phyloP scores from a whole-genome alignment of 2,329 filamentous ascomycete species.

The Endothia cerciana region DNA sequence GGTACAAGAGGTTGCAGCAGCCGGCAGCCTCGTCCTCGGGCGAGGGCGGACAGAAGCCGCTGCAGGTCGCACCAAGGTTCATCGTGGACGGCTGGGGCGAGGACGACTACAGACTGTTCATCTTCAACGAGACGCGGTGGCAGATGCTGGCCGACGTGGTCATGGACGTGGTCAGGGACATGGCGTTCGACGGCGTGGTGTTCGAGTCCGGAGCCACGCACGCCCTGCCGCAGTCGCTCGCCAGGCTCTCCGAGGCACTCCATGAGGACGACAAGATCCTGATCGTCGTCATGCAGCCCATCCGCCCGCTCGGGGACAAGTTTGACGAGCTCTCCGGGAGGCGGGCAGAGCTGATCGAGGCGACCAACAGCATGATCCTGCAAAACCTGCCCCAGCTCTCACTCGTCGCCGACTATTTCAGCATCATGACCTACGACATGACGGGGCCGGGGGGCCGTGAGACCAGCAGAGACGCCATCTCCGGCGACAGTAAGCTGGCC shows the following conservation, averaged over 20 bases:
- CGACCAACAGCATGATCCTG: conserved; percentile 21
- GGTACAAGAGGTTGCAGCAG: conserved; percentile 26
- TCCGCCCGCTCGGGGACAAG: conserved; percentile 21
- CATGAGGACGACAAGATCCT: conserved; percentile 28
- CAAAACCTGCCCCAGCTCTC: conserved; percentile 28
- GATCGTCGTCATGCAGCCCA: conserved; percentile 32
- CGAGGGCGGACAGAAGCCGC: background rate
- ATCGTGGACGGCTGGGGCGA: conserved; percentile 31
- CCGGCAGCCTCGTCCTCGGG: background rate
- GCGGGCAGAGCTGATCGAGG: conserved; percentile 12
- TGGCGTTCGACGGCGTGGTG: conserved; percentile 31
- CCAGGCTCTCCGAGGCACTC: conserved; percentile 27
- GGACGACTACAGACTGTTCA: conserved; percentile 29
- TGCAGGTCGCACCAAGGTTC: conserved; percentile 31
- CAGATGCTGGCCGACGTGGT: conserved; percentile 26
- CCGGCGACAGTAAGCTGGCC: conserved; percentile 13
- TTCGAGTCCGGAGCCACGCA: conserved; percentile 33
- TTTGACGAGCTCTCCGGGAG: conserved; percentile 12
- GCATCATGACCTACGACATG: conserved; percentile 34
- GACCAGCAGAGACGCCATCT: conserved; percentile 3
- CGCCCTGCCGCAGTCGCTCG: conserved; percentile 27
- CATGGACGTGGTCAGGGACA: conserved; percentile 27
- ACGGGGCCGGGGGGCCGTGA: conserved; percentile 29
- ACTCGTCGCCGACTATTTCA: conserved; percentile 31
- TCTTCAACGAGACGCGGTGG: conserved; percentile 33